phyloP scores from a whole-genome alignment of 192 early-diverging fungal species.

The Umbelopsis sp. region DNA sequence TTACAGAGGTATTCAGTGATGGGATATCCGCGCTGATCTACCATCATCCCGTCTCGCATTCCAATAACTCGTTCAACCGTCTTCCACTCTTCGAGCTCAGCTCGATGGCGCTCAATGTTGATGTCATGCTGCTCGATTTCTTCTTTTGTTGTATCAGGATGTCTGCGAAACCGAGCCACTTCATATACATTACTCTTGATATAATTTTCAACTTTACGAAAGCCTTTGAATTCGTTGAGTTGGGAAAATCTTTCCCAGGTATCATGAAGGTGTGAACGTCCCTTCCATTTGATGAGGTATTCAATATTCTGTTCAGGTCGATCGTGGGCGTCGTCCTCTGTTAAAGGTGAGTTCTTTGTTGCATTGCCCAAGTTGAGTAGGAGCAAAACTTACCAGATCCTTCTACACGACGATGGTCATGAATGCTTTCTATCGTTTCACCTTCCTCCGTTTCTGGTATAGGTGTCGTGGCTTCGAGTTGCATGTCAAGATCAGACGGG shows the following conservation, averaged over 20 bases:
- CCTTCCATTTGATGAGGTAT: constrained; percentile 91
- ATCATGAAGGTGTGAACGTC: constrained; percentile 82
- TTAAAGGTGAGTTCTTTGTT: background rate
- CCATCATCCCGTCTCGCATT: constrained; percentile 50
- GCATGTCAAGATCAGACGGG: constrained; percentile 38
- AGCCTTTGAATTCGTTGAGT: constrained; percentile 76
- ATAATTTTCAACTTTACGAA: constrained; percentile 87
- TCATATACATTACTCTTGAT: constrained; percentile 62
- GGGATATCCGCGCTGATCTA: constrained; percentile 24
- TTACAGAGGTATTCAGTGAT: constrained; percentile 87
- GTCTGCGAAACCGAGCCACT: constrained; percentile 53
- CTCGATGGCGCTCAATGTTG: constrained; percentile 77
- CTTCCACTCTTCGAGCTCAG: constrained; percentile 78
- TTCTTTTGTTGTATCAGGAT: constrained; percentile 73
- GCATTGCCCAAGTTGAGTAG: constrained; percentile 20
- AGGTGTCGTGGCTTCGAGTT: constrained; percentile 2
- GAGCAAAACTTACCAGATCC: constrained; percentile 3
- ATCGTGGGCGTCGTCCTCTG: constrained; percentile 19
- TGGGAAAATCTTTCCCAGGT: constrained; percentile 81
- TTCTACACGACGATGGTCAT: constrained; percentile 44
- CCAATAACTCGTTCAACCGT: constrained; percentile 88
- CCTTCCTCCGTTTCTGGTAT: constrained; percentile 42
- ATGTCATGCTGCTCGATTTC: constrained; percentile 87
- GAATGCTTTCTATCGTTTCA: constrained; percentile 52
- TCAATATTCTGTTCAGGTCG: constrained; percentile 61